phyloP scores from a whole-genome alignment of 2,329 filamentous ascomycete species.

The Clonostachys solani region DNA sequence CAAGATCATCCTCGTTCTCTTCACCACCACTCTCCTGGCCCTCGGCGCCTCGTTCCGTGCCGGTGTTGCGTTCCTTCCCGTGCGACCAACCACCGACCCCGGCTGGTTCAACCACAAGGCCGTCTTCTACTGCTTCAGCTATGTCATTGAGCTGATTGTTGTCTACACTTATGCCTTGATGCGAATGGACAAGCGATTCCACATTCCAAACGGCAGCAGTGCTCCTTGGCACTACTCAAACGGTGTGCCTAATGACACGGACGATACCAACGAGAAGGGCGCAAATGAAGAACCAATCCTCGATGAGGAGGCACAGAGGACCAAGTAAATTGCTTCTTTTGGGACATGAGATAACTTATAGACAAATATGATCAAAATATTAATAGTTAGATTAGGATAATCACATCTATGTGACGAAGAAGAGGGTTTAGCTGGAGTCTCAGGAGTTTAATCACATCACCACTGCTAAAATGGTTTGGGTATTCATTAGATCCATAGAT shows the following conservation, averaged over 20 bases:
- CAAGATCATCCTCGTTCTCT: constrained; percentile 62
- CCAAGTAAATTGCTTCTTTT: too few relatives aligned
- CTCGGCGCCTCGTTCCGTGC: constrained; percentile 68
- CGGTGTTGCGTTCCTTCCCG: constrained; percentile 48
- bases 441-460: too few relatives aligned
- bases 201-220: constrained; percentile 66
- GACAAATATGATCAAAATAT: too few relatives aligned
- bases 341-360: too few relatives aligned
- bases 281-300: too few relatives aligned
- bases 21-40: constrained; percentile 54
- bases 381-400: too few relatives aligned
- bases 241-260: constrained; percentile 2
- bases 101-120: constrained; percentile 69
- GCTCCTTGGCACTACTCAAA: constrained; percentile 46
- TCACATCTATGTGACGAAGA: too few relatives aligned
- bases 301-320: too few relatives aligned
- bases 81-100: constrained; percentile 43
- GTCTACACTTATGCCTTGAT: constrained; percentile 61
- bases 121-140: constrained; percentile 79
- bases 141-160: constrained; percentile 66
- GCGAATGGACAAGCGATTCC: constrained; percentile 72
- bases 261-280: too few relatives aligned
- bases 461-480: too few relatives aligned
- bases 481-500: too few relatives aligned
- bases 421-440: too few relatives aligned